Percentiles rank a stretch among this genome's conserved stretches.
These are phyloP conservation scores for Phialophora chinensis DNA, from an alignment of 2,329 filamentous ascomycete genomes.

Conservation along the genomic window DNA sequence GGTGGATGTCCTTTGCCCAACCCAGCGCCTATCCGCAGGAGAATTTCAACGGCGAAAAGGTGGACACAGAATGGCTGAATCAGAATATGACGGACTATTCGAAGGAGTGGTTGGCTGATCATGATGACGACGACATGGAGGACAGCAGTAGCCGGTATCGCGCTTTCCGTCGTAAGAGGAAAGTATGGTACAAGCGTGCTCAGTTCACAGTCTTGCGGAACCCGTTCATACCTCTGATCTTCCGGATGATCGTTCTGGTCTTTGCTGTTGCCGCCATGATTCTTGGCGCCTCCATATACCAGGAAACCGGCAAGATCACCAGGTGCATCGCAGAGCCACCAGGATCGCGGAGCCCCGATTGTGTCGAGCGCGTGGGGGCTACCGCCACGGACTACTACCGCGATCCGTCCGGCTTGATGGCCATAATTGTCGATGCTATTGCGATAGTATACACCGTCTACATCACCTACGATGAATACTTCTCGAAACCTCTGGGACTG, in stretches of 20 bases:
- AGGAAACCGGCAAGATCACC: slow-evolving; percentile 56
- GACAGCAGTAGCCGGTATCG: slow-evolving; percentile 56
- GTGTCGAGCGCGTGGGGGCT: slow-evolving; percentile 27
- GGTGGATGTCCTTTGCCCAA: slow-evolving; percentile 54
- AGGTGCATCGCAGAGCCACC: slow-evolving; percentile 38
- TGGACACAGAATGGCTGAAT: slow-evolving; percentile 54
- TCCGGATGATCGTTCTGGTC: slow-evolving; percentile 79
- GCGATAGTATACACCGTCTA: slow-evolving; percentile 90
- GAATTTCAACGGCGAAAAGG: slow-evolving; percentile 48
- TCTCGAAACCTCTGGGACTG: slow-evolving; percentile 86
- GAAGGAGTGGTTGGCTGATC: slow-evolving; percentile 59
- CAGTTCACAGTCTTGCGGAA: slow-evolving; percentile 76
- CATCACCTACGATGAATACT: slow-evolving; percentile 97
- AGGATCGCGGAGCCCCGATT: slow-evolving; percentile 18
- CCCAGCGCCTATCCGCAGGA: slow-evolving; percentile 51
- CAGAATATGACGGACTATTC: slow-evolving; percentile 54
- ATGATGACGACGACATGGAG: slow-evolving; percentile 56
- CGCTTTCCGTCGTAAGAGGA: slow-evolving; percentile 58
- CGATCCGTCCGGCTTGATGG: slow-evolving; percentile 81
- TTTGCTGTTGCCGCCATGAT: slow-evolving; percentile 84
- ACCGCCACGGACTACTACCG: slow-evolving; percentile 52
- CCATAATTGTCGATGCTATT: slow-evolving; percentile 84
- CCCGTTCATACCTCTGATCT: slow-evolving; percentile 81
- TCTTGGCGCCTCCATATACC: slow-evolving; percentile 75
- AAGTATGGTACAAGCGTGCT: slow-evolving; percentile 63